Base-by-base conservation (phyloP, 768 basidiomycete genomes). In the Fistulinella prunicolor region DNA sequence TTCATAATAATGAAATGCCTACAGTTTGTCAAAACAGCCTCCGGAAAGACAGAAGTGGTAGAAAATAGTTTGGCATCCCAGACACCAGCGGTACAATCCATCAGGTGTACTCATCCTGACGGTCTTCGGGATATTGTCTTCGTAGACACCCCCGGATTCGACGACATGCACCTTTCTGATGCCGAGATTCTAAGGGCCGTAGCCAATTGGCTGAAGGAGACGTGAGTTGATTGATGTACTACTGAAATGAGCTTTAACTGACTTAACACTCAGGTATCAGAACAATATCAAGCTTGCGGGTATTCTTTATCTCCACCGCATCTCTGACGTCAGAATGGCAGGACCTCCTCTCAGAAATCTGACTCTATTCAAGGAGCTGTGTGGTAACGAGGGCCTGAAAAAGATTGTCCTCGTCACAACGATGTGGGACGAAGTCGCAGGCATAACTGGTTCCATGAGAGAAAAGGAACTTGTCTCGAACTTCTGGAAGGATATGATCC, bases 391-490 rank as follows among this genome's bases (percentile, higher is more conserved):
- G 1, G 45, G 38, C 37, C 9, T 58, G 17, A 51, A 44, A 40
- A 59, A 52, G 14, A 34, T 59, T 4, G n/a, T 51, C 39, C 47
- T 58, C 13, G 57, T 58, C 28, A 55, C 57, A 3, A 58, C 57
- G 6, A 58, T 58, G 56, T 57, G 56, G 56, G 56, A 57, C 12
- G 38, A 51, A 17, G 30, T 47, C 2, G 22, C 42, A 2, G 13
- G 30, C 30, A 22, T 22, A 3, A 24, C 44, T 29, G 57, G 49
- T 36, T 26, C 19, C 2, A 6, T n/a, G 34, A 59, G 57, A 26
- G 57, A 58, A 42, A n/a, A 37, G 16, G 44, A 58, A 2, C 57
- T 58, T 17, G 32, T 26, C 9, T 44, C 44, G 17, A 20, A 20
- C 16, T 55, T 51, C 36, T 59, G 57, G 57, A 39, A 46, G 23